Evolutionary conservation across 345 rosid species (phyloP), one percentile per base, ranked within the genome.

Genomic region (Citrus unshiu): DNA sequence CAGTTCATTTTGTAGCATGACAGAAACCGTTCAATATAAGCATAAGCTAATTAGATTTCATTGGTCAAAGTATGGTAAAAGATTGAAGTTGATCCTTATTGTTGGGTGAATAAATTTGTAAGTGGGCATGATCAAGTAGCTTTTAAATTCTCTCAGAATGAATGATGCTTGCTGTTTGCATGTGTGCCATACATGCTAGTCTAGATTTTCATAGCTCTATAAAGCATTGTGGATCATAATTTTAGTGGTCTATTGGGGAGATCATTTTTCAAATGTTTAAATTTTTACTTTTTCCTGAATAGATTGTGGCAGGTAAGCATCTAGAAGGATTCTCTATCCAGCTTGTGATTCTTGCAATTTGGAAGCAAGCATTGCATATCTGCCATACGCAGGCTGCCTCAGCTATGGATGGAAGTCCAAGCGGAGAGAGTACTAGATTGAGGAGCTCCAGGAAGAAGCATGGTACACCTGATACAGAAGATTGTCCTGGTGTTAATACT

Each of bases 341-440:
- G 83, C 89, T 96, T 84, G 98, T 90, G 77, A 88, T 93, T 82
- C 95, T 94, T 51, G 99, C 98, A 77, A 92, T 94, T 64, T 94
- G 98, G 98, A 96, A 93, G 89, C 98, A 91, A 81, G 98, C 97
- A 27, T 81, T 94, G 79, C 87, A 93, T 88, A 92, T 94, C 79
- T 93, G 98, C 86, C 99, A 96, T 83, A 78, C 99, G 29, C 93
- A 86, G 83, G 98, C 98, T 87, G 93, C 94, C 65, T 94, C 98
- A 76, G 97, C 90, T 64, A 86, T 85, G 81, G 97, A 93, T 90
- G 97, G 91, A 86, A 94, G 91, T 81, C 94, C 96, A 49, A 86
- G 79, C 81, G 89, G 73, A 76, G 93, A 88, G 73, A 84, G 67
- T 72, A 62, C 70, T 63, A 87, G 86, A 81, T 84, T 81, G 82